Percentiles rank a stretch among this genome's conserved stretches.
These are phyloP conservation scores for Globisporangium spiculum DNA, from an alignment of 352 stramenopile genomes.

Conservation along the genomic window DNA sequence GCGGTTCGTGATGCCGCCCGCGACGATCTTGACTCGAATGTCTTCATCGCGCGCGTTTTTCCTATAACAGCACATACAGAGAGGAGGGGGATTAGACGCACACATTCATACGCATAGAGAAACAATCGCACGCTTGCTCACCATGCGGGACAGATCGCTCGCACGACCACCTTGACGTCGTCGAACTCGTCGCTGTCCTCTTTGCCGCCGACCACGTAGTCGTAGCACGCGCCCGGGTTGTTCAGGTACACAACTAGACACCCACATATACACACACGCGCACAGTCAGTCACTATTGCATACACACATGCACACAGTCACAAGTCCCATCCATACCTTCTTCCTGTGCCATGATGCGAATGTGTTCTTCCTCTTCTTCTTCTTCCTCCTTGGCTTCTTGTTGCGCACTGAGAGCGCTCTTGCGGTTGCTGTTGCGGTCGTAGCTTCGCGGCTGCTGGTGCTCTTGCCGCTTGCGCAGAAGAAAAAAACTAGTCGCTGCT, in stretches of 20 bases:
- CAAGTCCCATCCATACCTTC: slow-evolving; percentile 4
- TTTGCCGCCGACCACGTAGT: slow-evolving; percentile 68
- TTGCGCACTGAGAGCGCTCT: slow-evolving; percentile 6
- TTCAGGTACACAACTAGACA: slow-evolving; percentile 73
- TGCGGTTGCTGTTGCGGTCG: slow-evolving; percentile 12
- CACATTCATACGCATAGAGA: background rate
- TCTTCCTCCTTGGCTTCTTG: slow-evolving; percentile 18
- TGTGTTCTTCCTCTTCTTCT: slow-evolving; percentile 7
- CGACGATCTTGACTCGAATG: slow-evolving; percentile 83
- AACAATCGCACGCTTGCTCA: slow-evolving; percentile 19
- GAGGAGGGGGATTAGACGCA: background rate
- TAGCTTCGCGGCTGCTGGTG: slow-evolving; percentile 10
- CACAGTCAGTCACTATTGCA: background rate
- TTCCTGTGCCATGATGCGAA: slow-evolving; percentile 8
- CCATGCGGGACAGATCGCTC: slow-evolving; percentile 65
- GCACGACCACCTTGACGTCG: slow-evolving; percentile 74
- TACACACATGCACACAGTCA: background rate
- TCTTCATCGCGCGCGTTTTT: slow-evolving; percentile 47
- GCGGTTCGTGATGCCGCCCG: slow-evolving; percentile 92
- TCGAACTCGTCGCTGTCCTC: slow-evolving; percentile 70
- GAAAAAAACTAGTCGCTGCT: slow-evolving; percentile 41
- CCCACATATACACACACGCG: background rate
- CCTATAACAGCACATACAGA: slow-evolving; percentile 20
- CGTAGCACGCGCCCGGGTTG: slow-evolving; percentile 67
- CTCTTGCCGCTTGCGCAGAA: slow-evolving; percentile 26